Evolutionary conservation across 129 eudicot genomes (phyloP).

Genomic region (Daucus carota): DNA sequence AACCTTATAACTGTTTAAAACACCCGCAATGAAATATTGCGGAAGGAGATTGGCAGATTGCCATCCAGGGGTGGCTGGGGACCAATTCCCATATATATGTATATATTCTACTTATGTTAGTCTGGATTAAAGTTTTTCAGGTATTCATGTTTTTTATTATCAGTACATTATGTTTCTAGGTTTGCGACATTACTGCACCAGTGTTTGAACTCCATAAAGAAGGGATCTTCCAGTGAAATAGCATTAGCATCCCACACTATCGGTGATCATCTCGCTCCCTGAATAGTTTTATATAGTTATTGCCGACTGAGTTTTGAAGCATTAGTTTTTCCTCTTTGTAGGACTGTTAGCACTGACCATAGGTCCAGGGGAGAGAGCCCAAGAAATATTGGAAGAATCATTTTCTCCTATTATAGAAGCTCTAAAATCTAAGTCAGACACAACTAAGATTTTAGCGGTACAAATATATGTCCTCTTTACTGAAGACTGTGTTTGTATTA

Average conservation of each 20-base stretch:
- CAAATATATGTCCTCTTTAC: conserved; percentile 1
- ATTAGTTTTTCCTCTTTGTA: conserved; percentile 10
- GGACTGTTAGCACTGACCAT: conserved; percentile 81
- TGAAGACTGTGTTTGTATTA: background rate
- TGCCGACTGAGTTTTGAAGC: background rate
- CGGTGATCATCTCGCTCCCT: conserved; percentile 28
- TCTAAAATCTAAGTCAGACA: conserved; percentile 57
- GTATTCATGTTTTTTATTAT: background rate
- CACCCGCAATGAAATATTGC: too few species aligned
- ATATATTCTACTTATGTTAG: background rate
- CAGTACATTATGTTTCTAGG: conserved; percentile 19
- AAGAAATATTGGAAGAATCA: conserved; percentile 76
- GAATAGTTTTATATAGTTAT: background rate
- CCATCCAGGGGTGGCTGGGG: too few species aligned
- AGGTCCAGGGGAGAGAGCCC: conserved; percentile 73
- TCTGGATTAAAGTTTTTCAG: background rate
- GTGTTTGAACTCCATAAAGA: conserved; percentile 70
- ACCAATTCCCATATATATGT: too few species aligned
- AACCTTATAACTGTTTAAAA: background rate
- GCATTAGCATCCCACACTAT: conserved; percentile 70
- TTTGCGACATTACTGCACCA: conserved; percentile 75
- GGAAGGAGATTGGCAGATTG: too few species aligned
- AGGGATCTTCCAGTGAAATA: conserved; percentile 76
- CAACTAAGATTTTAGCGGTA: conserved; percentile 58
- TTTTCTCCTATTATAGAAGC: conserved; percentile 60